Percentiles rank a stretch among this genome's conserved stretches.
phyloP scores from a whole-genome alignment of 805 yeast genomes.

The Lipomyces yamanashiensis region DNA sequence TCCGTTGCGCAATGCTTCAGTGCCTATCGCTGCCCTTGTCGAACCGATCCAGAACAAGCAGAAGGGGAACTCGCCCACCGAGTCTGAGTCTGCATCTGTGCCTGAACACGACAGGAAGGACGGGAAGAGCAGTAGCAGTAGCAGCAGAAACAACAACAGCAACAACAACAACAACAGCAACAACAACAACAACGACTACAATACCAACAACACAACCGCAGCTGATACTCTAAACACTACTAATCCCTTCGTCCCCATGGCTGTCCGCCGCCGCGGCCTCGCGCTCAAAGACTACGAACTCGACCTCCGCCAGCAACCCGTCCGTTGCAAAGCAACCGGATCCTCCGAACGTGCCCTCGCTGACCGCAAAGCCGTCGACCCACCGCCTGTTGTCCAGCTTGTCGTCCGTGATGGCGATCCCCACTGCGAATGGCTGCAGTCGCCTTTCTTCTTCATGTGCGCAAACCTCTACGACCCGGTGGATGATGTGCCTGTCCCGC shows the following conservation, averaged over 20 bases:
- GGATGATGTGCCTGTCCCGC: slow-evolving; percentile 21
- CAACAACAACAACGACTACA: not conserved
- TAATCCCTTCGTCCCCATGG: slow-evolving; percentile 15
- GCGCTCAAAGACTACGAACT: slow-evolving; percentile 26
- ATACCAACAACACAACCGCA: not conserved
- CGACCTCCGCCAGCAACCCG: slow-evolving; percentile 35
- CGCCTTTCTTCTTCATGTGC: slow-evolving; percentile 38
- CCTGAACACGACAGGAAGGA: not conserved
- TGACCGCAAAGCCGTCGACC: slow-evolving; percentile 37
- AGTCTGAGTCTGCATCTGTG: not conserved
- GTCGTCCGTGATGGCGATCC: slow-evolving; percentile 30
- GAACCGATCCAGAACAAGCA: too few species aligned
- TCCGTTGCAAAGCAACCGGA: slow-evolving; percentile 31
- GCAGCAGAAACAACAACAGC: not conserved
- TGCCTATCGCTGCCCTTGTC: too few species aligned
- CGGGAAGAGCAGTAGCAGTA: not conserved
- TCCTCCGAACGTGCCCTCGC: slow-evolving; percentile 28
- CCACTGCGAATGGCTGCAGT: slow-evolving; percentile 32
- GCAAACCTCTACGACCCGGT: slow-evolving; percentile 30
- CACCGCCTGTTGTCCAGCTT: slow-evolving; percentile 37
- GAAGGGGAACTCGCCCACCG: not conserved
- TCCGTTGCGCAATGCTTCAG: too few species aligned
- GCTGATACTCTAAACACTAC: too few species aligned
- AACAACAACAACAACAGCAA: not conserved
- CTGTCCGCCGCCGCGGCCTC: slow-evolving; percentile 27